These are phyloP conservation scores for Candida ovalis DNA, from an alignment of 805 yeast genomes.

Conservation along the genomic window DNA sequence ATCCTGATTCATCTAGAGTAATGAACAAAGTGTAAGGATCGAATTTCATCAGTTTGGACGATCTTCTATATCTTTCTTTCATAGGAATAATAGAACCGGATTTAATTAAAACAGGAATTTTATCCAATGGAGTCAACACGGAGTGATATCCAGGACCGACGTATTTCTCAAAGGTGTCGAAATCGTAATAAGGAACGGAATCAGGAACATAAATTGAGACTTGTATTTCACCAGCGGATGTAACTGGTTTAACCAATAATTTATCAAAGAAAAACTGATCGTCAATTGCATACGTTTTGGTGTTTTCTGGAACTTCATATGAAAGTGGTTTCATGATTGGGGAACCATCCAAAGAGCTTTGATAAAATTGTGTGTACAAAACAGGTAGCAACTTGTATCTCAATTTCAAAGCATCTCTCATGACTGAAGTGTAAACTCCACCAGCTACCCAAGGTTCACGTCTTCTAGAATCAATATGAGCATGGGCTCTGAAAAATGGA, in stretches of 20 bases:
- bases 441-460: slow-evolving; percentile 90
- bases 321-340: slow-evolving; percentile 73
- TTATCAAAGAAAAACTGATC: slow-evolving; percentile 80
- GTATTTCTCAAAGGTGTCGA: slow-evolving; percentile 31
- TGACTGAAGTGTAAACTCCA: slow-evolving; percentile 63
- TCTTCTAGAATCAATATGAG: slow-evolving; percentile 89
- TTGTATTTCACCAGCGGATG: slow-evolving; percentile 43
- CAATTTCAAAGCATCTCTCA: slow-evolving; percentile 66
- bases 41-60: slow-evolving; percentile 64
- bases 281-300: slow-evolving; percentile 55
- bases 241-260: slow-evolving; percentile 76
- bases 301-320: slow-evolving; percentile 48
- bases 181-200: slow-evolving; percentile 53
- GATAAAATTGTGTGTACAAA: slow-evolving; percentile 73
- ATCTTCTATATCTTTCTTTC: slow-evolving; percentile 75
- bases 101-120: slow-evolving; percentile 66
- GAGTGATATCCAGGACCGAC: slow-evolving; percentile 38
- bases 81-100: slow-evolving; percentile 76
- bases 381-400: slow-evolving; percentile 78
- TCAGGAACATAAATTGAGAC: slow-evolving; percentile 53
- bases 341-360: slow-evolving; percentile 53
- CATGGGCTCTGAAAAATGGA: slow-evolving; percentile 96
- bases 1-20: slow-evolving; percentile 46
- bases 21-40: slow-evolving; percentile 81
- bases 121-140: slow-evolving; percentile 45